phyloP scores from a whole-genome alignment of 2,329 filamentous ascomycete species.

The Thermoascus crustaceus region DNA sequence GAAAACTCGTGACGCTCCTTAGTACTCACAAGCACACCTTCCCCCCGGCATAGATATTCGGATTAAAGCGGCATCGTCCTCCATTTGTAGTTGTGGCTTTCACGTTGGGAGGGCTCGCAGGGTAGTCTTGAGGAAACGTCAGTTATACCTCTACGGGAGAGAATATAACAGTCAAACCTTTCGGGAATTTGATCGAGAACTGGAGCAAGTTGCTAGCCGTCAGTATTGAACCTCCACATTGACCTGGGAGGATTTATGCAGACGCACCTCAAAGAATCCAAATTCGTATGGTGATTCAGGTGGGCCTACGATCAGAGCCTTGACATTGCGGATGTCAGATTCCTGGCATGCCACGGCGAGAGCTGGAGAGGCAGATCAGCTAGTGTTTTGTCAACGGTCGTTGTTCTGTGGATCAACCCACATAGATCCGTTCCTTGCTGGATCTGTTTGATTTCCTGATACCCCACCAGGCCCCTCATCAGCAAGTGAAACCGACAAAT shows the following conservation, averaged over 20 bases:
- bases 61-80: constrained; percentile 87
- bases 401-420: constrained; percentile 38
- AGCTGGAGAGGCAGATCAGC: constrained; percentile 42
- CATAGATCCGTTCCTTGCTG: constrained; percentile 78
- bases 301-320: constrained; percentile 81
- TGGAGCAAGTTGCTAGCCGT: constrained; percentile 29
- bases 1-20: background rate
- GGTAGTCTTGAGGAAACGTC: constrained; percentile 60
- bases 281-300: constrained; percentile 95
- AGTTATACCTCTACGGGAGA: background rate
- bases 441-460: constrained; percentile 74
- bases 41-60: constrained; percentile 86
- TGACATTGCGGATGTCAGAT: constrained; percentile 78
- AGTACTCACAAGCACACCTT: constrained; percentile 78
- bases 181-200: constrained; percentile 70
- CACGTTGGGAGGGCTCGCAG: constrained; percentile 53
- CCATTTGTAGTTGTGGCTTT: constrained; percentile 75
- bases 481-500: constrained; percentile 8
- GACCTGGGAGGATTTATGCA: constrained; percentile 6
- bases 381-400: constrained; percentile 3
- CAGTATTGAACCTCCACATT: constrained; percentile 1
- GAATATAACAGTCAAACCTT: constrained; percentile 43
- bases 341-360: constrained; percentile 83
- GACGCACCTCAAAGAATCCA: constrained; percentile 82
- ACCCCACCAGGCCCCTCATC: constrained; percentile 9